phyloP scores from a whole-genome alignment of 1,284 basidiomycete species.

The Ustilago shanxiensis region DNA sequence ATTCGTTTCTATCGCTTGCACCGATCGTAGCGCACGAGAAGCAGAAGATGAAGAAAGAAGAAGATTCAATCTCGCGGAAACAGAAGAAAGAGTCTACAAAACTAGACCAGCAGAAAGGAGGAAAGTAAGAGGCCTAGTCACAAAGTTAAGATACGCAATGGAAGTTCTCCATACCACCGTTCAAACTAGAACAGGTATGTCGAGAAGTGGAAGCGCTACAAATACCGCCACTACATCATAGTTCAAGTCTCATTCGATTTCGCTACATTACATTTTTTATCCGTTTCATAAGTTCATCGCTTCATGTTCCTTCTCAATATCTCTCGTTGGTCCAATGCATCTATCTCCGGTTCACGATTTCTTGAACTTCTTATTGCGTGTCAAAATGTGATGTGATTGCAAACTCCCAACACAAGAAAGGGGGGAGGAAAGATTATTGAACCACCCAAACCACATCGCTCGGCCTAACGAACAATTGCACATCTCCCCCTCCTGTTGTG shows the following conservation, averaged over 20 bases:
- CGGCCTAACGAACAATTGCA: constrained; percentile 48
- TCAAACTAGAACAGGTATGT: constrained; percentile 8
- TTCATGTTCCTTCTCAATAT: too few relatives aligned
- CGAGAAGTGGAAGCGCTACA: constrained; percentile 8
- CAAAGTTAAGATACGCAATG: constrained; percentile 43
- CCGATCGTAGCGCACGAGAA: constrained; percentile 55
- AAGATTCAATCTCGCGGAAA: constrained; percentile 11
- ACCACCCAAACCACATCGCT: constrained; percentile 57
- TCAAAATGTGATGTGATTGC: neutral
- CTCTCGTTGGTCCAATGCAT: too few relatives aligned
- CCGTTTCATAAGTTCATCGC: too few relatives aligned
- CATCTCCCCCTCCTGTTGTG: neutral
- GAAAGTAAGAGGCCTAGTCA: constrained; percentile 34
- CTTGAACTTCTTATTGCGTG: too few relatives aligned
- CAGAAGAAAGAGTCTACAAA: constrained; percentile 3
- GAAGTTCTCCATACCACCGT: constrained; percentile 42
- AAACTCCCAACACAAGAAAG: neutral
- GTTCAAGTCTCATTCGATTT: neutral
- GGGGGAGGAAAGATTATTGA: constrained; percentile 7
- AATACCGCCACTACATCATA: constrained; percentile 2
- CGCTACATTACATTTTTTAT: neutral
- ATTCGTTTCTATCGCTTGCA: constrained; percentile 77
- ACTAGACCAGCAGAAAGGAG: constrained; percentile 46
- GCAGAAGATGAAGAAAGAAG: constrained; percentile 23
- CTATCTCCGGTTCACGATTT: too few relatives aligned